A percentile compares a stretch with the other conserved stretches of the same genome.
These are phyloP conservation scores for Phytophthora rubi DNA, from an alignment of 352 stramenopile species.

Conservation along the genomic window DNA sequence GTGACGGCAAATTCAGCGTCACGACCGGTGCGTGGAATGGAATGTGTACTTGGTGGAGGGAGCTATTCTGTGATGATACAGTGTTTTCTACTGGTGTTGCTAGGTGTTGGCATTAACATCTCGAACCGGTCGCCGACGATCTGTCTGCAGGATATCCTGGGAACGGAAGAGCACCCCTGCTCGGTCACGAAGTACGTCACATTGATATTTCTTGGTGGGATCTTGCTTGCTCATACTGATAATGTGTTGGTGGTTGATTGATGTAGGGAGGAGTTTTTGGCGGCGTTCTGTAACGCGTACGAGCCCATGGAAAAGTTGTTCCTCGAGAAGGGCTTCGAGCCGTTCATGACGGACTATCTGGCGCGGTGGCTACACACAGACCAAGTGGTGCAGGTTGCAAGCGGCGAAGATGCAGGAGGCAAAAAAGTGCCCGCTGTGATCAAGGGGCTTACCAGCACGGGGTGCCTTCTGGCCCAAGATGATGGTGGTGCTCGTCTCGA, in stretches of 20 bases:
- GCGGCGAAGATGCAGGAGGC: constrained; percentile 51
- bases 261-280: constrained; percentile 83
- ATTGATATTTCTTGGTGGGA: not conserved
- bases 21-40: constrained; percentile 65
- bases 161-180: constrained; percentile 58
- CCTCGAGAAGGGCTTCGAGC: constrained; percentile 79
- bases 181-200: constrained; percentile 78
- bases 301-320: constrained; percentile 88
- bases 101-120: constrained; percentile 91
- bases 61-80: not conserved
- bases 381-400: constrained; percentile 82
- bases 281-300: constrained; percentile 89
- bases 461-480: constrained; percentile 77
- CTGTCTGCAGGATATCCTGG: constrained; percentile 86
- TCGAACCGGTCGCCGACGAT: constrained; percentile 87
- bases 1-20: constrained; percentile 78
- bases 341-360: constrained; percentile 86
- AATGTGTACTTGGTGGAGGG: not conserved
- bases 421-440: constrained; percentile 63
- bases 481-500: constrained; percentile 72
- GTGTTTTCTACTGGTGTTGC: not conserved
- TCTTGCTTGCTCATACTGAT: not conserved
- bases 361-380: constrained; percentile 86
- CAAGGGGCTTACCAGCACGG: constrained; percentile 80
- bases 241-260: not conserved